Percentiles rank a stretch among this genome's conserved stretches.
Conservation (phyloP, 495 filamentous ascomycete genomes). For the Trichoderma erinaceum region DNA sequence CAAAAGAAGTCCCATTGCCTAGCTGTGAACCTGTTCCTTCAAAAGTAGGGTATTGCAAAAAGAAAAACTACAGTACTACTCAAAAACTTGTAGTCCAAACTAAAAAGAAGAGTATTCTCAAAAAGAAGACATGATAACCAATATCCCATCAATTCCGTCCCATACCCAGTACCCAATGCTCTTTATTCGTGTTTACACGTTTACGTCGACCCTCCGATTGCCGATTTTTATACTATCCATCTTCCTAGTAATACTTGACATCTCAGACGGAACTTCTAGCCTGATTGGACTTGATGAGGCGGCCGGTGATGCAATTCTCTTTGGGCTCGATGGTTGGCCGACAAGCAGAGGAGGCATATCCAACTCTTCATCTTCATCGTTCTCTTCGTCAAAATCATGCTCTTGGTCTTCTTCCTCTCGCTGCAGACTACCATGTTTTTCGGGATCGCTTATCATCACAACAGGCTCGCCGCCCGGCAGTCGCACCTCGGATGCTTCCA, state of each 20-base stretch:
- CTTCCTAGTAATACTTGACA: not conserved
- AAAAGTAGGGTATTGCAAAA: constrained; percentile 2
- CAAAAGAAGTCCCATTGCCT: not conserved
- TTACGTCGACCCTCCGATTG: constrained; percentile 1
- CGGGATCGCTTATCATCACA: constrained; percentile 15
- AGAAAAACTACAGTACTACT: not conserved
- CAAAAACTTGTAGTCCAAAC: not conserved
- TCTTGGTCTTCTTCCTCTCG: not conserved
- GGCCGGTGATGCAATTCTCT: not conserved
- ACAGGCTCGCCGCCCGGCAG: constrained; percentile 43
- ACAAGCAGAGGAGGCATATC: not conserved
- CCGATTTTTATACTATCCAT: not conserved
- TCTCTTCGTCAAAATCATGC: not conserved
- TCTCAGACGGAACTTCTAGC: not conserved
- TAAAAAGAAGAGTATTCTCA: not conserved
- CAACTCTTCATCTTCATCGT: not conserved
- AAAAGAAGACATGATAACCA: too few relatives aligned
- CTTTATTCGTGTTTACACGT: not conserved
- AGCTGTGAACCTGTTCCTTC: not conserved
- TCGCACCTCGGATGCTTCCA: constrained; percentile 51
- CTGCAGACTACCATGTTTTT: not conserved
- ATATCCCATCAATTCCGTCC: too few relatives aligned
- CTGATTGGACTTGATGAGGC: not conserved
- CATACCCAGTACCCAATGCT: not conserved
- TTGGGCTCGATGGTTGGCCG: not conserved